Conservation (phyloP, 768 basidiomycete genomes). For the Kwoniella pini region DNA sequence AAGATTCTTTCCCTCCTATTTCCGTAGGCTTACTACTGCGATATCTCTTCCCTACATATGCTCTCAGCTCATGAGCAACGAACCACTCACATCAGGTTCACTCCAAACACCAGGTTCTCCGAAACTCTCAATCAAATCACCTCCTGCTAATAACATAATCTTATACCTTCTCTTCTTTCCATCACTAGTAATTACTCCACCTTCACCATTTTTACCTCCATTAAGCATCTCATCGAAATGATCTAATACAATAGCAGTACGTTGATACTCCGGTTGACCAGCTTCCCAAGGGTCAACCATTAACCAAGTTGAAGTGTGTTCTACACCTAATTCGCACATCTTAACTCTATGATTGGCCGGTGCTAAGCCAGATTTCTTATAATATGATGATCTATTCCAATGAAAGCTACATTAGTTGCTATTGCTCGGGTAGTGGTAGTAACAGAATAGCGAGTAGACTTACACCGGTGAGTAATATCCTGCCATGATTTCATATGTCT, state of each 20-base stretch:
- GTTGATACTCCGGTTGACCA: constrained; percentile 81
- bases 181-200: constrained; percentile 69
- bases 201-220: constrained; percentile 65
- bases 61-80: background rate
- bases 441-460: no score
- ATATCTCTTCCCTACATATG: background rate
- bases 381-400: constrained; percentile 56
- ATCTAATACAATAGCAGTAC: constrained; percentile 94
- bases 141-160: constrained; percentile 95
- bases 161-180: constrained; percentile 72
- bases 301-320: constrained; percentile 87
- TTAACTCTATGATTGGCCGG: constrained; percentile 83
- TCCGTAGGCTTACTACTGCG: no score
- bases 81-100: constrained; percentile 85
- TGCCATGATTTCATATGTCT: constrained; percentile 91
- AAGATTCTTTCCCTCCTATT: background rate
- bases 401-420: no score
- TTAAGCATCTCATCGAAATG: constrained; percentile 97
- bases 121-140: constrained; percentile 96
- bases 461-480: constrained; percentile 92
- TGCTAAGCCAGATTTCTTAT: constrained; percentile 94
- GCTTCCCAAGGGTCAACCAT: constrained; percentile 99
- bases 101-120: constrained; percentile 98
- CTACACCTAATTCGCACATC: constrained; percentile 71
- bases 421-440: no score